phyloP scores from a whole-genome alignment of 2,329 filamentous ascomycete species.

The Talaromyces piceae region DNA sequence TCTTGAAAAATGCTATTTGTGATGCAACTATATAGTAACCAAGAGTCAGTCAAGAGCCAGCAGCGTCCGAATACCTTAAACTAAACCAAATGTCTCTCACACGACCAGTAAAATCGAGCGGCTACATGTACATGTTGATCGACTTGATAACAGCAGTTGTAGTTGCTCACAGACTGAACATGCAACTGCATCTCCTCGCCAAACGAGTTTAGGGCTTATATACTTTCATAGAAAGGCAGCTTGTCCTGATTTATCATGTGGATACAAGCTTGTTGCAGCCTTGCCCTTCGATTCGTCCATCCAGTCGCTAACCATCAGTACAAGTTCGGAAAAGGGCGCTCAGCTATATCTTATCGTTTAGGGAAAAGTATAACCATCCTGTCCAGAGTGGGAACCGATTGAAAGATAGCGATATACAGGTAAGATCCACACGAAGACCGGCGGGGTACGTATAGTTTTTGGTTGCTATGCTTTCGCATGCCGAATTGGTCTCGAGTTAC shows the following conservation, averaged over 20 bases:
- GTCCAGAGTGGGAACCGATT: background rate
- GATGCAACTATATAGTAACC: background rate
- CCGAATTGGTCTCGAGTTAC: background rate
- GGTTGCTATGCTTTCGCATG: constrained; percentile 10
- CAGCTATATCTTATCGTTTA: background rate
- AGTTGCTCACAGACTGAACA: background rate
- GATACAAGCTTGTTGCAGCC: background rate
- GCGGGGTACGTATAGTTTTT: constrained; percentile 1
- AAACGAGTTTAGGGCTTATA: constrained; percentile 2
- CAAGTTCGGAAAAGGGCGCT: background rate
- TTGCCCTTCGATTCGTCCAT: background rate
- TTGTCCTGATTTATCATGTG: background rate
- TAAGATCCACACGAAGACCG: background rate
- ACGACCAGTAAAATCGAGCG: no score
- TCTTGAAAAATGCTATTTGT: background rate
- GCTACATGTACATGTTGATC: background rate
- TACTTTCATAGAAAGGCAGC: background rate
- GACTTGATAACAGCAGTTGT: background rate
- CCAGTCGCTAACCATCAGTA: background rate
- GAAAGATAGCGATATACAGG: background rate
- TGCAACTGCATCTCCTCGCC: constrained; percentile 7
- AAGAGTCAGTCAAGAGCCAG: background rate
- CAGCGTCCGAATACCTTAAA: no score
- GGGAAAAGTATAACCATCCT: background rate
- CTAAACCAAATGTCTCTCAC: no score